phyloP scores from a whole-genome alignment of 345 rosid genomes.

The Lenwebbia sp. region DNA sequence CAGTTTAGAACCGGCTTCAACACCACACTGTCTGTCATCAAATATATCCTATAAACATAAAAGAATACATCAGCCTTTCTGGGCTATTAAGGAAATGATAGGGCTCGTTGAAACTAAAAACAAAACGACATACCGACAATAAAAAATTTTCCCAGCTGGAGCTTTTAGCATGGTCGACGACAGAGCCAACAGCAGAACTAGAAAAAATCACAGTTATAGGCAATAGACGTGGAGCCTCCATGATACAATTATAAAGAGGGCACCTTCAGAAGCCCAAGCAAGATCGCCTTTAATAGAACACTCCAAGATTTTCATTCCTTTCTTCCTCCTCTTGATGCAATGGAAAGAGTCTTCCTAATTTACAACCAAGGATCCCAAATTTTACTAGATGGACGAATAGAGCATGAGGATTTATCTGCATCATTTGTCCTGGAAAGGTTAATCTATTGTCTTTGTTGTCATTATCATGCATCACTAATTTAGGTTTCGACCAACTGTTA shows the following conservation, averaged over 20 bases:
- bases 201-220: not conserved
- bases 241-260: not conserved
- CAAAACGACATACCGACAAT: not conserved
- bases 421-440: not conserved
- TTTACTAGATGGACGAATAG: not conserved
- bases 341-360: not conserved
- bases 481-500: not conserved
- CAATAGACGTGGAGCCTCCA: not conserved
- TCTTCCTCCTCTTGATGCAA: not conserved
- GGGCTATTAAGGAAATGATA: not conserved
- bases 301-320: not conserved
- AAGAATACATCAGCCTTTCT: not conserved
- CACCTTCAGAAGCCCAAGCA: not conserved
- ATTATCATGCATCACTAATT: not conserved
- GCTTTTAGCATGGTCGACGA: not conserved
- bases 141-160: not conserved
- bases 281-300: not conserved
- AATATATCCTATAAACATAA: not conserved
- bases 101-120: not conserved
- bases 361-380: not conserved
- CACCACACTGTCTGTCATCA: not conserved
- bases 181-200: not conserved
- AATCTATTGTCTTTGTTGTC: not conserved
- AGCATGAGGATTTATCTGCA: not conserved
- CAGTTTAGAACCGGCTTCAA: not conserved